These are phyloP conservation scores for Rutstroemia sp. DNA, from an alignment of 2,329 filamentous ascomycete species.

Conservation along the genomic window DNA sequence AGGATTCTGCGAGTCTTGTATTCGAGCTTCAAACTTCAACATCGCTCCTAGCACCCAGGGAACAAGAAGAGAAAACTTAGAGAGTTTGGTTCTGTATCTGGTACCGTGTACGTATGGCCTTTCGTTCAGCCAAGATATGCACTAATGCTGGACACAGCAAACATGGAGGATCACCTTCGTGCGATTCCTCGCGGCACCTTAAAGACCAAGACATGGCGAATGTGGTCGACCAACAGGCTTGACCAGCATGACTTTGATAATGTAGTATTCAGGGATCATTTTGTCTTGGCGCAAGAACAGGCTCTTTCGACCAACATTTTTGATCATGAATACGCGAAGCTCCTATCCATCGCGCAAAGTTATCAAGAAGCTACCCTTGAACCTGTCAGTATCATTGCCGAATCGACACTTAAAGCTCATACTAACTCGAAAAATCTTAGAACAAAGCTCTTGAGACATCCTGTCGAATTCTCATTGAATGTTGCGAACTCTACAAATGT, in stretches of 20 bases:
- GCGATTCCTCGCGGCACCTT: slow-evolving; percentile 1
- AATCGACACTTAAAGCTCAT: background rate
- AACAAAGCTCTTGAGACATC: slow-evolving; percentile 13
- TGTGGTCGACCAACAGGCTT: slow-evolving; percentile 4
- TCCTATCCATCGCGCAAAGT: slow-evolving; percentile 2
- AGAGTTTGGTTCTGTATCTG: slow-evolving; percentile 15
- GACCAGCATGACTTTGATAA: slow-evolving; percentile 7
- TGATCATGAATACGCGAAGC: slow-evolving; percentile 1
- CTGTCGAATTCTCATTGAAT: slow-evolving; percentile 10
- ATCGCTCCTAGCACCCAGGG: slow-evolving; percentile 10
- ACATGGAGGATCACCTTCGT: slow-evolving; percentile 13
- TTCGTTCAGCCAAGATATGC: background rate
- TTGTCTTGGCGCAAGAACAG: slow-evolving; percentile 5
- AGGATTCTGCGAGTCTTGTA: slow-evolving; percentile 13
- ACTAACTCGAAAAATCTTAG: background rate
- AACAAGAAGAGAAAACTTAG: slow-evolving; percentile 12
- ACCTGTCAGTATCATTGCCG: slow-evolving; percentile 4
- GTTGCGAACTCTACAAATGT: slow-evolving; percentile 15
- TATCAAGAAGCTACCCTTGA: slow-evolving; percentile 5
- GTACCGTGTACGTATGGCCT: slow-evolving; percentile 8
- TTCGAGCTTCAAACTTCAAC: slow-evolving; percentile 13
- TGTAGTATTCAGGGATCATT: slow-evolving; percentile 6
- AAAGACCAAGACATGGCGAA: slow-evolving; percentile 12
- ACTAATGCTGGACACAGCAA: slow-evolving; percentile 4
- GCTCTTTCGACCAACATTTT: slow-evolving; percentile 2